These are phyloP conservation scores for Mortierella claussenii DNA, from an alignment of 192 early-diverging fungal species.

Conservation along the genomic window DNA sequence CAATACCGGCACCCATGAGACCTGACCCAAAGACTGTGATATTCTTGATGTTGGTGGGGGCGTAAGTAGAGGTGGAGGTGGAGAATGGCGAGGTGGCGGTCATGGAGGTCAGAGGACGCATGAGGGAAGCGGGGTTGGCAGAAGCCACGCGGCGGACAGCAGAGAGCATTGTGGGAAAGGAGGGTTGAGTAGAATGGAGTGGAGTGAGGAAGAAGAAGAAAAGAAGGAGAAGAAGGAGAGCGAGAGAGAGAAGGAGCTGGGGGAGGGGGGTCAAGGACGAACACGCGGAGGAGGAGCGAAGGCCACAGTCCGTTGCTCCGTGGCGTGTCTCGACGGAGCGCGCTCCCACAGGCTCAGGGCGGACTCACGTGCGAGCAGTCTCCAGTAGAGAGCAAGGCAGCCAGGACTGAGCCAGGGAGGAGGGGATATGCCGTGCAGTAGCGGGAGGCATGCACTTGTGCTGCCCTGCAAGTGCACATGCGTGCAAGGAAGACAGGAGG, in stretches of 20 bases:
- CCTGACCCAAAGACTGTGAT: conserved; percentile 90
- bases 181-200: neutral
- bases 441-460: too few relatives aligned
- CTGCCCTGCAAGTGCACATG: too few relatives aligned
- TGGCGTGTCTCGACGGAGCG: conserved; percentile 9
- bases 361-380: neutral
- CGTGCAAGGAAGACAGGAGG: too few relatives aligned
- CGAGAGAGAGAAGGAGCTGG: neutral
- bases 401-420: too few relatives aligned
- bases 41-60: conserved; percentile 61
- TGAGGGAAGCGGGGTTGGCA: conserved; percentile 41
- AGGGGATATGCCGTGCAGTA: too few relatives aligned
- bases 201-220: conserved; percentile 3
- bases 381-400: too few relatives aligned
- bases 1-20: conserved; percentile 90
- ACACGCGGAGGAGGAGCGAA: neutral
- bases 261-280: neutral
- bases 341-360: conserved; percentile 6
- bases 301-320: neutral
- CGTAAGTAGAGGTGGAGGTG: conserved; percentile 45
- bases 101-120: conserved; percentile 47
- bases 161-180: conserved; percentile 34
- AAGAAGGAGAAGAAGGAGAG: conserved; percentile 3
- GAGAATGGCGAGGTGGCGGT: conserved; percentile 39
- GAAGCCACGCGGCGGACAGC: conserved; percentile 47